Base-by-base conservation (phyloP, 345 rosid genomes). In the Geranium brycei region DNA sequence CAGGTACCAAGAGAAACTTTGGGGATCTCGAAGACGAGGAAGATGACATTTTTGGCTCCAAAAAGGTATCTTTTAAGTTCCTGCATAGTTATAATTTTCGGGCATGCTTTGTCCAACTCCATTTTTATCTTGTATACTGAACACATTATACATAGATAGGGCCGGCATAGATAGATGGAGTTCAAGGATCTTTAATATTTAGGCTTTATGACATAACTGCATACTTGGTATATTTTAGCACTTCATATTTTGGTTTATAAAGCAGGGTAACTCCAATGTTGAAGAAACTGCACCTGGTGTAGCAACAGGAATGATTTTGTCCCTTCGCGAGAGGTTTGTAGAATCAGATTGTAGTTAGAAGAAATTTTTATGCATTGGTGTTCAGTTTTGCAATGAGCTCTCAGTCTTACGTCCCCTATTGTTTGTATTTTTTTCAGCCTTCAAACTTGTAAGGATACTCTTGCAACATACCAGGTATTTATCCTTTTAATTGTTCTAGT, bases 21-120 rank as follows among this genome's bases (percentile, higher is more conserved):
- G 91, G 80, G 61, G 99, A 90, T 59, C 73, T 87, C 28, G 99
- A 88, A 65, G 96, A 90, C 63, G 99, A 93, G 3, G 99, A 90
- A 65, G 99, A 90, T 62, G 97, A 87, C 59, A 75, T 90, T 31
- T 88, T 90, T 72, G 87, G 89, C 64, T 79, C 97, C 17, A 86
- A 86, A 69, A 86, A 85, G 91, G 96, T 90, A 61, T 32, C 41
- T 40, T 58, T 40, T 7, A 17, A 28, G 19, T 55, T 53, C 28
- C 0, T 15, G 1, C n/a, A 4, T 5, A 14, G 18, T 15, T 60
- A 16, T 0, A 7, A 28, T 10, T 47, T 47, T 10, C 10, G 53
- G 15, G 53, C 53, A 47, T 5, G 11, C 47, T 10, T 10, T 38
- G 11, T 5, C 11, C 28, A 23, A 10, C 47, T 10, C 47, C 47